A percentile compares a stretch with the other conserved stretches of the same genome.
These are phyloP conservation scores for Aureobasidium sp. DNA, from an alignment of 2,329 filamentous ascomycete species.

Conservation along the genomic window DNA sequence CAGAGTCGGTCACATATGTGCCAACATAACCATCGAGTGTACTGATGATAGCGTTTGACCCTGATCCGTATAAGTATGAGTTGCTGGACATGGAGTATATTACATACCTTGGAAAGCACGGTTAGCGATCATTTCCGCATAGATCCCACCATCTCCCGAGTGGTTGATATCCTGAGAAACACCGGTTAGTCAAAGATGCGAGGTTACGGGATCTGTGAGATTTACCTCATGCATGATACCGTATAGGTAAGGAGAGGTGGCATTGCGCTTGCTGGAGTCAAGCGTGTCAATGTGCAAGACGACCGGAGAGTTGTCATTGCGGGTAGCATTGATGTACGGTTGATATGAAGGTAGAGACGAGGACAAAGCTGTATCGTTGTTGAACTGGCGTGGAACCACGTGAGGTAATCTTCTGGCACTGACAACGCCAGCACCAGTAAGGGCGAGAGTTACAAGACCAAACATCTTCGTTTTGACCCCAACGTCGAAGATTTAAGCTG, in stretches of 20 bases:
- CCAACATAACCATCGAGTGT: conserved; percentile 17
- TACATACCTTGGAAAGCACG: conserved; percentile 53
- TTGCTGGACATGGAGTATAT: not conserved
- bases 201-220: not conserved
- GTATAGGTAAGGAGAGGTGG: conserved; percentile 14
- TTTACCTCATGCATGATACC: conserved; percentile 15
- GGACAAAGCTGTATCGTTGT: not conserved
- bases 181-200: not conserved
- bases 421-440: not conserved
- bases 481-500: not conserved
- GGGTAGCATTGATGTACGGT: conserved; percentile 14
- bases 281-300: conserved; percentile 12
- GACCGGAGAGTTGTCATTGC: conserved; percentile 14
- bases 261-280: conserved; percentile 12
- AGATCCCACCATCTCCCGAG: conserved; percentile 63
- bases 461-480: conserved; percentile 5
- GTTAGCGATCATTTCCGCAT: conserved; percentile 62
- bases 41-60: conserved; percentile 18
- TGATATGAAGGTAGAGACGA: conserved; percentile 11
- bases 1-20: conserved; percentile 18
- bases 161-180: conserved; percentile 33
- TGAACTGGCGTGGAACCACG: not conserved
- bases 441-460: not conserved
- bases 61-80: not conserved
- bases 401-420: conserved; percentile 11